Conservation (phyloP, 1,284 basidiomycete species). For the Takashimella tepidaria region DNA sequence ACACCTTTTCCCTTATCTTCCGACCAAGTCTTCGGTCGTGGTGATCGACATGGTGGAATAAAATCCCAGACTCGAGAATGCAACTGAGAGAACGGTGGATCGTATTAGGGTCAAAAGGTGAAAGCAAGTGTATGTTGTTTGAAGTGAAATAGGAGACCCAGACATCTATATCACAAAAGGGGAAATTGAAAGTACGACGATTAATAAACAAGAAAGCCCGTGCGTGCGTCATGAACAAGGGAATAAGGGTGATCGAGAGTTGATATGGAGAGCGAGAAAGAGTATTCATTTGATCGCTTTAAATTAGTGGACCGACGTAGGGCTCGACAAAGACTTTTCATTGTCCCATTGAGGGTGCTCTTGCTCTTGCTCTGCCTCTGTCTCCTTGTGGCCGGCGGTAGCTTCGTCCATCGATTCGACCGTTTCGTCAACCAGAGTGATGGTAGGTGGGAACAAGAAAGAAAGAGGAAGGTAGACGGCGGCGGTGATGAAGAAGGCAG, state of each 20-base stretch:
- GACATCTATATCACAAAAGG: background rate
- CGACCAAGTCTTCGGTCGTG: too few species aligned
- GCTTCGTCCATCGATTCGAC: conserved; percentile 35
- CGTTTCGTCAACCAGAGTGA: conserved; percentile 28
- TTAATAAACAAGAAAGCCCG: too few species aligned
- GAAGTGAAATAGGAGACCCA: too few species aligned
- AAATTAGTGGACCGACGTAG: background rate
- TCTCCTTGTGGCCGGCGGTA: conserved; percentile 5
- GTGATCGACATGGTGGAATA: too few species aligned
- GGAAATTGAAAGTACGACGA: too few species aligned
- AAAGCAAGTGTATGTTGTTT: too few species aligned
- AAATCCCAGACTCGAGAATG: too few species aligned
- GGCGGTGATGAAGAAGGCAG: conserved; percentile 32
- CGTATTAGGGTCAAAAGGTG: too few species aligned
- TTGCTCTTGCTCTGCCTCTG: background rate
- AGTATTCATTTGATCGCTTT: background rate
- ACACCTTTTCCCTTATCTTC: too few species aligned
- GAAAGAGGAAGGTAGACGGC: conserved; percentile 25
- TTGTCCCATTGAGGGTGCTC: background rate
- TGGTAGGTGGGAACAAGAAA: conserved; percentile 26
- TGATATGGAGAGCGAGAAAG: background rate
- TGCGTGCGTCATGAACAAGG: too few species aligned
- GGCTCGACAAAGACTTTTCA: background rate
- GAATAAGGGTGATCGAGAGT: too few species aligned
- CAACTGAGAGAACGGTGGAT: too few species aligned